Evolutionary conservation across 148 eudicot genomes (phyloP).

Genomic region (Silene uniflora): DNA sequence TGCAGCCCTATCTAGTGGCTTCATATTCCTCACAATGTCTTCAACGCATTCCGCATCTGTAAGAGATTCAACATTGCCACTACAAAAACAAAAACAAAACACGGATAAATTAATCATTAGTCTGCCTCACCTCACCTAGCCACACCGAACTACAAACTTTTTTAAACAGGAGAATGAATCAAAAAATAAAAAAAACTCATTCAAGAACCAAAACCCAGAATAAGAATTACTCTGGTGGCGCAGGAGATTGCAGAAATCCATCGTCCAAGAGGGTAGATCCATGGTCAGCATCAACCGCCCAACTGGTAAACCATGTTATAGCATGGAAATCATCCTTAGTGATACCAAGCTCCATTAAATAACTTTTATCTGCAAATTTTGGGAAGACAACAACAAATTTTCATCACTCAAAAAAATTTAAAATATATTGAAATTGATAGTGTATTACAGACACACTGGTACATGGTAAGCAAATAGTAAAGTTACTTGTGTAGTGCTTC

Average conservation of each 20-base stretch:
- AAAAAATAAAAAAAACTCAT: not conserved
- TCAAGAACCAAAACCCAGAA: not conserved
- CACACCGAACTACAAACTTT: not conserved
- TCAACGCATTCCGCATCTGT: conserved; percentile 37
- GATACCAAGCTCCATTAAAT: conserved; percentile 49
- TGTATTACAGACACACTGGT: not conserved
- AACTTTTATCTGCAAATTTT: conserved; percentile 55
- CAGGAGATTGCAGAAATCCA: conserved; percentile 25
- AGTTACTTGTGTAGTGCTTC: conserved; percentile 78
- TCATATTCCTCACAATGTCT: conserved; percentile 51
- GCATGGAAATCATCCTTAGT: conserved; percentile 73
- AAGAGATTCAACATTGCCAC: conserved; percentile 25
- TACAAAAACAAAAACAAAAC: conserved; percentile 1
- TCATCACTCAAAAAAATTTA: not conserved
- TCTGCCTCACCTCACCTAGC: not conserved
- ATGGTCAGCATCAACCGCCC: conserved; percentile 98
- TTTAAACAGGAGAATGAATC: not conserved
- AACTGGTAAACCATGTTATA: conserved; percentile 94
- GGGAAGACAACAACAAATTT: not conserved
- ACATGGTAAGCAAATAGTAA: not conserved
- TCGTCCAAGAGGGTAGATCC: conserved; percentile 44
- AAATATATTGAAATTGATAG: not conserved
- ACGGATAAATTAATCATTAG: not conserved
- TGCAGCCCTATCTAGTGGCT: conserved; percentile 60
- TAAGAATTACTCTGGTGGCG: conserved; percentile 11